phyloP scores from a whole-genome alignment of 805 yeast species.

The Clavispora phyllophila region DNA sequence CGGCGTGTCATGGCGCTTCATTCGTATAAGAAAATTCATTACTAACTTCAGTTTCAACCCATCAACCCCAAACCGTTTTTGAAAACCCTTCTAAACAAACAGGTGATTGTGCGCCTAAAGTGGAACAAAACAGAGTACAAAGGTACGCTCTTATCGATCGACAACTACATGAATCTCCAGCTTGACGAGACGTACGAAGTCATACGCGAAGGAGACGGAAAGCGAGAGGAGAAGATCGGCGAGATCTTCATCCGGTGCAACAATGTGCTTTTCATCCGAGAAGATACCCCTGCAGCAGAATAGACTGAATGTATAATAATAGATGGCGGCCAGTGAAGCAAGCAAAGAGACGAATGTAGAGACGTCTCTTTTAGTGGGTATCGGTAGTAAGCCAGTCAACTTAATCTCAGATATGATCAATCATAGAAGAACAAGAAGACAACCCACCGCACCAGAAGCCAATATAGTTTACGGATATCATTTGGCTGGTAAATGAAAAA shows the following conservation, averaged over 20 bases:
- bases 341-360: too few relatives aligned
- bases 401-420: too few relatives aligned
- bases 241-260: constrained; percentile 88
- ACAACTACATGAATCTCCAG: constrained; percentile 88
- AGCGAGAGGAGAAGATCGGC: constrained; percentile 41
- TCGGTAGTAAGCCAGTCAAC: too few relatives aligned
- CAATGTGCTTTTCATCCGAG: constrained; percentile 75
- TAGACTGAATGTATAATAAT: background rate
- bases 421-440: too few relatives aligned
- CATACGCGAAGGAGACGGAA: constrained; percentile 39
- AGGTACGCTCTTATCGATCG: constrained; percentile 75
- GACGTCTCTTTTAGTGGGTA: too few relatives aligned
- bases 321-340: background rate
- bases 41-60: constrained; percentile 43
- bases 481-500: too few relatives aligned
- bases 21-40: background rate
- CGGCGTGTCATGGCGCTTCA: too few relatives aligned
- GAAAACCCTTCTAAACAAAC: constrained; percentile 64
- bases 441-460: too few relatives aligned
- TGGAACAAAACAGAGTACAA: constrained; percentile 87
- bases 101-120: constrained; percentile 74
- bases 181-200: constrained; percentile 52
- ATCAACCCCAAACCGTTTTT: constrained; percentile 89
- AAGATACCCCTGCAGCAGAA: constrained; percentile 22
- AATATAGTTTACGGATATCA: too few relatives aligned